A percentile compares a stretch with the other conserved stretches of the same genome.
phyloP scores from a whole-genome alignment of 2,329 filamentous ascomycete genomes.

The Phaeoacremonium minimum region DNA sequence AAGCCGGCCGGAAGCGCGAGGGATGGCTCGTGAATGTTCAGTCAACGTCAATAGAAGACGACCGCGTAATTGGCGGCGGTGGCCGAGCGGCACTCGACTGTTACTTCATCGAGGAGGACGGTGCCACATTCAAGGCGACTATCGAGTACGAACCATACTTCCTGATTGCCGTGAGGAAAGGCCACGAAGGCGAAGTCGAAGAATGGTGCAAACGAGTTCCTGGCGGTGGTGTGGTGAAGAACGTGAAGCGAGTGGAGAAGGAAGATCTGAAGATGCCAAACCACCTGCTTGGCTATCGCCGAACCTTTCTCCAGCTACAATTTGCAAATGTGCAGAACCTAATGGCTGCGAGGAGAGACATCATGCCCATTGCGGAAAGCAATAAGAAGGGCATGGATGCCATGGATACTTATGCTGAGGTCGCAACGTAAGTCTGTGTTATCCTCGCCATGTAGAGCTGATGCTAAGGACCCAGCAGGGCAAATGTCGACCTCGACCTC shows the following conservation, averaged over 20 bases:
- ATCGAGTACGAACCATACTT: constrained; percentile 98
- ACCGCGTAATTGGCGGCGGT: constrained; percentile 76
- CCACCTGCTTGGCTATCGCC: constrained; percentile 83
- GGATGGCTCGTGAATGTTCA: constrained; percentile 97
- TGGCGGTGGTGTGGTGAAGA: constrained; percentile 77
- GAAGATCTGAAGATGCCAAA: constrained; percentile 95
- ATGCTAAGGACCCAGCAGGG: constrained; percentile 37
- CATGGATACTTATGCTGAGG: constrained; percentile 98
- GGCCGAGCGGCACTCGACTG: constrained; percentile 90
- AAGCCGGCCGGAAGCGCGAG: constrained; percentile 74
- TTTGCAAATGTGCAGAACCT: constrained; percentile 88
- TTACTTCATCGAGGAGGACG: constrained; percentile 91
- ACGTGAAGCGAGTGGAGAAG: constrained; percentile 73
- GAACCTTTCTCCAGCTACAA: constrained; percentile 80
- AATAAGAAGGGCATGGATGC: constrained; percentile 95
- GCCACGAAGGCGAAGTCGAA: constrained; percentile 87
- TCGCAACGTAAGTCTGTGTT: constrained; percentile 76
- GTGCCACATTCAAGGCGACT: constrained; percentile 90
- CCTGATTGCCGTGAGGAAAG: constrained; percentile 81
- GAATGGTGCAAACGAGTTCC: constrained; percentile 83
- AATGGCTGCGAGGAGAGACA: constrained; percentile 74
- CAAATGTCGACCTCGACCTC: constrained; percentile 82
- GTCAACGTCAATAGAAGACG: constrained; percentile 81
- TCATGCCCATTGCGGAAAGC: constrained; percentile 89
- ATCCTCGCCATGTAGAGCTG: too few relatives aligned